Base-by-base conservation (phyloP, 306 rosid species). In the Dryas octopetala region DNA sequence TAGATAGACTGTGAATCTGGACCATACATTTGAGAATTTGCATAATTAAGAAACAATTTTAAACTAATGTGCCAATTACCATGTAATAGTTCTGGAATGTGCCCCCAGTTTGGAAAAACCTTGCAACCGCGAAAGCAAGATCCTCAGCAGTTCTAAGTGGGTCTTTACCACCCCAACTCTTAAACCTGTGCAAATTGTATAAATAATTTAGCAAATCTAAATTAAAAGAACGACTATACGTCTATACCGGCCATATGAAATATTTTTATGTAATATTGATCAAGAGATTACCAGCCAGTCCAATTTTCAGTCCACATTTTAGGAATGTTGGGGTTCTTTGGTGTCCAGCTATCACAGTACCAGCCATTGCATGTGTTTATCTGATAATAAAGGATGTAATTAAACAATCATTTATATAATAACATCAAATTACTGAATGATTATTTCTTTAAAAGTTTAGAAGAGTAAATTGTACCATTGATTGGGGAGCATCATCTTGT, bases 281-380 rank as follows among this genome's bases (percentile, higher is more conserved):
- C 12, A 16, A 32, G 12, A 23, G 72, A 81, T 5, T 69, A 87
- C 91, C 92, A 86, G 54, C 92, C 90, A 0, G 85, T 82, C 92
- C 92, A 88, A 19, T 85, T 88, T 38, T 88, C 90, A 10, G 90
- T 88, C 92, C 90, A 88, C 86, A 88, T 86, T 48, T 86, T 88
- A 17, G 92, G 92, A n/a, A 81, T 86, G 47, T 80, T 82, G 0
- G 85, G 87, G 66, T 70, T 84, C 13, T 78, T 88, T 44, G 92
- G 88, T 10, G 48, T 61, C 58, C 84, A 88, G 28, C 65, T 32
- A 28, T 88, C 79, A 46, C 92, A 88, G 47, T 88, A 88, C 74
- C 78, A 88, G n/a, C 92, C 92, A 55, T 88, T 88, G 76, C 90
- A 88, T 45, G 92, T 84, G 46, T 84, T 86, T 44, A 89, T 85